Base-by-base conservation (phyloP, 1,139 yeast genomes). In the Scheffersomyces cryptocercus region DNA sequence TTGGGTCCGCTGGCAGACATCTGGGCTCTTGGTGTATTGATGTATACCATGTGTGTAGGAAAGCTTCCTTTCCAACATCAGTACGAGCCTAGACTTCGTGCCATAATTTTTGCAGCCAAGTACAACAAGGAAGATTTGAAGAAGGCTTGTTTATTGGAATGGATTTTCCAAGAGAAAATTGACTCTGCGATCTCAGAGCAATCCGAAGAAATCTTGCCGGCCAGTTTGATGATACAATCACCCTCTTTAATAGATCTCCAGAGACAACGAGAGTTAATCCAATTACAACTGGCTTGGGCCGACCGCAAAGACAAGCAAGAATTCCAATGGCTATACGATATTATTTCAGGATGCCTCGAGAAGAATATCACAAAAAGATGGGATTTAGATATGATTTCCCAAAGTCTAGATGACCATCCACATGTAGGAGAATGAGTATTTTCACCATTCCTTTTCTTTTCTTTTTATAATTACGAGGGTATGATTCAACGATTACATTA, bases 11-110 rank as follows among this genome's bases (percentile, higher is more conserved):
- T 82, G 43, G 85, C 89, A 0, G 98, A 91, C 63, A 77, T 88
- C 9, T 91, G 97, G 97, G 95, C 97, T 0, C 73, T 87, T 41
- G 98, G 97, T 2, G 88, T 90, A 0, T 69, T 87, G 48, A 54
- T 85, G 9, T 89, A 81, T 60, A 82, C 95, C 1, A 77, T 89
- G 80, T 67, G 85, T 37, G 77, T 82, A 36, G 93, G 95, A 0
- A 79, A 74, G 51, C 66, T 90, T 42, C 97, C 97, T 1, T 91
- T 90, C 68, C 84, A 82, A 49, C 96, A 89, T 61, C 80, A 80
- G 14, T 86, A 84, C 58, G 90, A 88, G 54, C 96, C 96, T 4
- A 69, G 90, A 50, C 70, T 90, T 47, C 73, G 90, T 36, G 81
- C 87, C 14, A 78, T 83, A 71, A 90, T 91, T 39, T 65, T 83